Conservation (phyloP, 2,329 filamentous ascomycete genomes). For the Seiridium cupressi region DNA sequence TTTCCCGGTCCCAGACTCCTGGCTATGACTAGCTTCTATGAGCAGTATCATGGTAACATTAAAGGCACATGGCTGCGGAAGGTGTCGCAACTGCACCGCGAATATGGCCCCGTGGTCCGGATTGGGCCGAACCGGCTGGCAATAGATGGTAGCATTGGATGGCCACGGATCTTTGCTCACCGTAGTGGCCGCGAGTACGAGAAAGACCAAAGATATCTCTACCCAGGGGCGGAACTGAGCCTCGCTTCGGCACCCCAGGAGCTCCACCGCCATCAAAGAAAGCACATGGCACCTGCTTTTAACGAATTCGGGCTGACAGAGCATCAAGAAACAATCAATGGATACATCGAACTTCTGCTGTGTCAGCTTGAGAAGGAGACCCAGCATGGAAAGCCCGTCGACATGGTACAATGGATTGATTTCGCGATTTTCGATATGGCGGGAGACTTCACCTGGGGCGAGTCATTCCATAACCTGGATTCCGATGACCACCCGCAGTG, state of each 20-base stretch:
- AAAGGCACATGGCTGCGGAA: background rate
- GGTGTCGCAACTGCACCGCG: constrained; percentile 21
- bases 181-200: constrained; percentile 11
- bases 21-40: background rate
- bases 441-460: constrained; percentile 50
- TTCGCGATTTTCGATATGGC: constrained; percentile 55
- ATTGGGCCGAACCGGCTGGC: constrained; percentile 37
- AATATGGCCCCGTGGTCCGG: constrained; percentile 38
- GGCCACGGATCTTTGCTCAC: constrained; percentile 27
- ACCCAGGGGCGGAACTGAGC: constrained; percentile 19
- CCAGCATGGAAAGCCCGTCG: constrained; percentile 29
- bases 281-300: constrained; percentile 15
- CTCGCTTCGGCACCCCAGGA: constrained; percentile 20
- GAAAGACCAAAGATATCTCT: constrained; percentile 7
- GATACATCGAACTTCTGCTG: constrained; percentile 18
- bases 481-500: constrained; percentile 11
- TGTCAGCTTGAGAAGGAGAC: constrained; percentile 35
- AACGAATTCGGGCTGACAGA: constrained; percentile 14
- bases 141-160: constrained; percentile 31
- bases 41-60: background rate
- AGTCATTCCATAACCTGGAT: constrained; percentile 52
- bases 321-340: constrained; percentile 18
- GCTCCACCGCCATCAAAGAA: constrained; percentile 12
- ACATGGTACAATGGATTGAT: constrained; percentile 52
- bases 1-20: background rate